Percentiles rank a stretch among this genome's conserved stretches.
These are phyloP conservation scores for Cytospora piceicola DNA, from an alignment of 2,329 filamentous ascomycete genomes.

Conservation along the genomic window DNA sequence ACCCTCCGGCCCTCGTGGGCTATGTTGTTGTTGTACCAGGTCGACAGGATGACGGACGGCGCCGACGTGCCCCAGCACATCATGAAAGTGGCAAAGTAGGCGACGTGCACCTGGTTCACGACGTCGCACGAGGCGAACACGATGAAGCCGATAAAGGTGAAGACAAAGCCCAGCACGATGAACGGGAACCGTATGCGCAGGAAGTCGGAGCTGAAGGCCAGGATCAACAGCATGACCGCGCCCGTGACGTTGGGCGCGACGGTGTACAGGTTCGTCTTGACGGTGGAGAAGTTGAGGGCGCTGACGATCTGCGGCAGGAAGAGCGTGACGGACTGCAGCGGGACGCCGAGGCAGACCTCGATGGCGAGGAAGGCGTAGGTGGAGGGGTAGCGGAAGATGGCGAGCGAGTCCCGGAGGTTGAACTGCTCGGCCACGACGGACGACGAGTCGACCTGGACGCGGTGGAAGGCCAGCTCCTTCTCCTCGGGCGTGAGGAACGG, in stretches of 20 bases:
- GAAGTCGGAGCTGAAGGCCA: slow-evolving; percentile 72
- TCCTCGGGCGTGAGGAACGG: slow-evolving; percentile 69
- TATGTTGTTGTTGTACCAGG: slow-evolving; percentile 79
- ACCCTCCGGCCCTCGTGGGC: slow-evolving; percentile 75
- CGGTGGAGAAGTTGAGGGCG: slow-evolving; percentile 51
- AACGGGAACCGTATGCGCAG: slow-evolving; percentile 71
- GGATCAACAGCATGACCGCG: slow-evolving; percentile 70
- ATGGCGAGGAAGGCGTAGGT: slow-evolving; percentile 56
- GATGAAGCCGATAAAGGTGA: slow-evolving; percentile 78
- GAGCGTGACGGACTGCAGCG: slow-evolving; percentile 57
- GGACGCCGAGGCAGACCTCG: slow-evolving; percentile 63
- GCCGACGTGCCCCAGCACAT: slow-evolving; percentile 81
- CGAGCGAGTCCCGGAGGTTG: slow-evolving; percentile 53
- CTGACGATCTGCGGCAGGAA: slow-evolving; percentile 57
- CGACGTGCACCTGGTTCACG: slow-evolving; percentile 61
- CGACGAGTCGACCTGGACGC: slow-evolving; percentile 77
- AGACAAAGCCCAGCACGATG: slow-evolving; percentile 71
- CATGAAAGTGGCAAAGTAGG: slow-evolving; percentile 79
- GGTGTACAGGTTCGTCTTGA: slow-evolving; percentile 76
- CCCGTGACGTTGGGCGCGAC: slow-evolving; percentile 79
- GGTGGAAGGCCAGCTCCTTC: slow-evolving; percentile 68
- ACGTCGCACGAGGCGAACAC: slow-evolving; percentile 74
- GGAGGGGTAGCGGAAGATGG: slow-evolving; percentile 55
- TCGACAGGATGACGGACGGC: slow-evolving; percentile 70
- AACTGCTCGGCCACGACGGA: slow-evolving; percentile 60